phyloP scores from a whole-genome alignment of 2,329 filamentous ascomycete species.

The Corinectria fuckeliana region DNA sequence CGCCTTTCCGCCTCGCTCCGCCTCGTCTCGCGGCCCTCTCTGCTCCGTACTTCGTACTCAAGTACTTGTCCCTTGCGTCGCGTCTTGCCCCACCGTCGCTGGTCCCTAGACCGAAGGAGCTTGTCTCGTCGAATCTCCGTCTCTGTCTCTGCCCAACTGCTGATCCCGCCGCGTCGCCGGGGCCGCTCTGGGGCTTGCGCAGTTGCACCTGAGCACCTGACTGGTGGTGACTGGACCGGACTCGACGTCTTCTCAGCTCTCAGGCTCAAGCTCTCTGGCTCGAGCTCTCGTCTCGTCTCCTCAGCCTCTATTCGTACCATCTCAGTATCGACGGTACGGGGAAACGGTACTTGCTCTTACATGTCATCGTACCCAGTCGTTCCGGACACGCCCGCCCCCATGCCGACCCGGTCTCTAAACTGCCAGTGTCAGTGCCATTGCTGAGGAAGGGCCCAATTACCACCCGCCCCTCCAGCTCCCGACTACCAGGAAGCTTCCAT shows the following conservation, averaged over 20 bases:
- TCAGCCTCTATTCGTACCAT: slow-evolving; percentile 28
- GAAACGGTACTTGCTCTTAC: slow-evolving; percentile 36
- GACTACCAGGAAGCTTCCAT: slow-evolving; percentile 41
- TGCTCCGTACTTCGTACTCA: no score
- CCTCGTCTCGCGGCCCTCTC: slow-evolving; percentile 17
- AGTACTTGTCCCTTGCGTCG: slow-evolving; percentile 27
- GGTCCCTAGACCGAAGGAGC: slow-evolving; percentile 34
- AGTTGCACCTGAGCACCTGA: slow-evolving; percentile 6
- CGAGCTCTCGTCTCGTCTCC: slow-evolving; percentile 7
- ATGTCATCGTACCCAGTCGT: slow-evolving; percentile 41
- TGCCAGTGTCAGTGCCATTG: slow-evolving; percentile 37
- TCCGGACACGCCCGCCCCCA: slow-evolving; percentile 42
- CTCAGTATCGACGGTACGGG: slow-evolving; percentile 26
- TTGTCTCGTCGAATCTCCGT: slow-evolving; percentile 37
- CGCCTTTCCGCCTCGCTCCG: slow-evolving; percentile 21
- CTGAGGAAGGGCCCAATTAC: slow-evolving; percentile 41
- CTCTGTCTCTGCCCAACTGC: slow-evolving; percentile 42
- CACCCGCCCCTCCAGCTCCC: slow-evolving; percentile 38
- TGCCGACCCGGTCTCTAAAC: slow-evolving; percentile 38
- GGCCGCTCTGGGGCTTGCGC: slow-evolving; percentile 25
- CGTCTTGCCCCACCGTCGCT: slow-evolving; percentile 37
- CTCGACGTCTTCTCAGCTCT: slow-evolving; percentile 29
- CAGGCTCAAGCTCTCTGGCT: no score
- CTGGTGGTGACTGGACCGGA: slow-evolving; percentile 22
- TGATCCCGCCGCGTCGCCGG: slow-evolving; percentile 39